Evolutionary conservation across 768 basidiomycete species (phyloP).

Genomic region (Austroboletus festivus): DNA sequence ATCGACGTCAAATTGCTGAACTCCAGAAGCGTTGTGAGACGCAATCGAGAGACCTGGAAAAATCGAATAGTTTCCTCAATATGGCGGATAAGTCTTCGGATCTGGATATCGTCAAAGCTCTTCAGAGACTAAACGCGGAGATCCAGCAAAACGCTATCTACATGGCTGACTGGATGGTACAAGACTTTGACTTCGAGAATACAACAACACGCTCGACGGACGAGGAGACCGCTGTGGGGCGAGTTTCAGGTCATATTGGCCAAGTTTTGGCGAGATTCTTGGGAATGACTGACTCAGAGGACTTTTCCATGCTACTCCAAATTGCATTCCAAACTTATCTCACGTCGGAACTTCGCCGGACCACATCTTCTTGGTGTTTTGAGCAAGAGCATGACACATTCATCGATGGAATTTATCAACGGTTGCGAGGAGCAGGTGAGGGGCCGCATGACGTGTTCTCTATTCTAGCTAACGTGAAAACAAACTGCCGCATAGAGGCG

Average conservation of each 20-base stretch:
- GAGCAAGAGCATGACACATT: constrained; percentile 3
- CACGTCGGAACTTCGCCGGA: background rate
- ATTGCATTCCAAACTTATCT: constrained; percentile 10
- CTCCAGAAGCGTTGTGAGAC: constrained; percentile 9
- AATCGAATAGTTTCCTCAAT: constrained; percentile 3
- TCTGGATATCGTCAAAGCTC: constrained; percentile 4
- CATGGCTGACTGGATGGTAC: constrained; percentile 7
- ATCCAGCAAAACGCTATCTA: constrained; percentile 7
- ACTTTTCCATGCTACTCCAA: constrained; percentile 9
- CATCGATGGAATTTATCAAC: constrained; percentile 8
- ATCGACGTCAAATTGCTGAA: background rate
- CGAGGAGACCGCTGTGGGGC: constrained; percentile 4
- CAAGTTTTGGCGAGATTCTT: background rate
- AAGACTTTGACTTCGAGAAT: constrained; percentile 1
- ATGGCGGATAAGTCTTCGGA: constrained; percentile 13
- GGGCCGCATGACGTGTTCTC: background rate
- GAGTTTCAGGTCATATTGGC: background rate
- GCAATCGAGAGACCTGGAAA: constrained; percentile 10
- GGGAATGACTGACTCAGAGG: background rate
- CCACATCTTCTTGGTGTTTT: constrained; percentile 7
- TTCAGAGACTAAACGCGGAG: constrained; percentile 12
- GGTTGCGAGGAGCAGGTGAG: constrained; percentile 8
- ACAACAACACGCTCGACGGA: background rate
- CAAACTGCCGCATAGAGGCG: constrained; percentile 8
- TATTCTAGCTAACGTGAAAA: background rate